phyloP scores from a whole-genome alignment of 139 green algal species.

The Prasinococcaceae sp. region DNA sequence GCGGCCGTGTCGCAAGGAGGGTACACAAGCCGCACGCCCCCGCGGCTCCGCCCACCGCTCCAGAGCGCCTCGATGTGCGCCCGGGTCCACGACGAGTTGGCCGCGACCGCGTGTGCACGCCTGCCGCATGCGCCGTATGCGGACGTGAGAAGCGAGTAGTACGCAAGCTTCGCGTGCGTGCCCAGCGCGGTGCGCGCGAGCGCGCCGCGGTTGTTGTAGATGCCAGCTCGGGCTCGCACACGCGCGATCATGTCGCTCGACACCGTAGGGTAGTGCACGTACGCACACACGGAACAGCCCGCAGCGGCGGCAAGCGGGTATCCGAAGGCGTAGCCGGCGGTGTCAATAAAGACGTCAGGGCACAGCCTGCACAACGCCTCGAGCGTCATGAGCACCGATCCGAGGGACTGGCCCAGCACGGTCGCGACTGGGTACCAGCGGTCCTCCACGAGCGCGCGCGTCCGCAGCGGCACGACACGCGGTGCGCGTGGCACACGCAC shows the following conservation, averaged over 20 bases:
- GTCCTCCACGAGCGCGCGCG: constrained; percentile 34
- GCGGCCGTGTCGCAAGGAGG: constrained; percentile 65
- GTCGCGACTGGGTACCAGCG: constrained; percentile 68
- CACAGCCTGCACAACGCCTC: constrained; percentile 46
- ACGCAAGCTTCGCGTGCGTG: constrained; percentile 57
- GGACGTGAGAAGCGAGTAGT: constrained; percentile 63
- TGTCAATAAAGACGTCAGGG: constrained; percentile 80
- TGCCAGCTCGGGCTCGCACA: constrained; percentile 24
- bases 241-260: constrained; percentile 77
- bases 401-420: constrained; percentile 60
- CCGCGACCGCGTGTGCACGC: constrained; percentile 42
- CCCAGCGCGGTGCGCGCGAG: constrained; percentile 34
- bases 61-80: constrained; percentile 69
- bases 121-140: constrained; percentile 45
- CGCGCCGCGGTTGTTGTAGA: constrained; percentile 58
- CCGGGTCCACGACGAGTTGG: constrained; percentile 89
- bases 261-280: constrained; percentile 89
- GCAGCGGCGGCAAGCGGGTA: constrained; percentile 61
- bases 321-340: constrained; percentile 75
- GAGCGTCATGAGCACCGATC: constrained; percentile 40
- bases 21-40: constrained; percentile 43
- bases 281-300: constrained; percentile 51
- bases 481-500: constrained; percentile 3
- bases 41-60: constrained; percentile 23
- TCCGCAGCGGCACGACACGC: constrained; percentile 50